Evolutionary conservation across 2,329 filamentous ascomycete species (phyloP).

Genomic region (Fusarium buharicum): DNA sequence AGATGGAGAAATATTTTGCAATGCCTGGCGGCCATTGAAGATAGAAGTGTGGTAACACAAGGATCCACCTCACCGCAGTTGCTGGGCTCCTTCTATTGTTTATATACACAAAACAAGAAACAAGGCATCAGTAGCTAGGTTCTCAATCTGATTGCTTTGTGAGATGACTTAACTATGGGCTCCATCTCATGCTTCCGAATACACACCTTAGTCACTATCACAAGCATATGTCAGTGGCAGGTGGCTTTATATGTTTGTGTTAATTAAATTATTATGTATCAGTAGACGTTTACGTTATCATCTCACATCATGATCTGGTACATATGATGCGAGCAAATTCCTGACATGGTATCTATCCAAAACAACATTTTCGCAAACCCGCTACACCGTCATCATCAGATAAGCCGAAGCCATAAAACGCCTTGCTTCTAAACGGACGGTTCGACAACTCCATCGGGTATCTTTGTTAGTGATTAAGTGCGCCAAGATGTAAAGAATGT

Average conservation of each 20-base stretch:
- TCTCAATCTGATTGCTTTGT: too few relatives aligned
- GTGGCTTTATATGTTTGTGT: slow-evolving; percentile 5
- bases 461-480: slow-evolving; percentile 1
- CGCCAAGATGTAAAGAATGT: not conserved
- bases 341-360: slow-evolving; percentile 20
- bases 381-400: slow-evolving; percentile 18
- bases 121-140: too few relatives aligned
- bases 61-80: not conserved
- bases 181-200: too few relatives aligned
- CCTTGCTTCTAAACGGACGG: slow-evolving; percentile 11
- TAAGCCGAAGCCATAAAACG: slow-evolving; percentile 24
- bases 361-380: slow-evolving; percentile 16
- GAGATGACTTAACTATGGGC: too few relatives aligned
- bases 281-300: slow-evolving; percentile 17
- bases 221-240: not conserved
- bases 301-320: slow-evolving; percentile 12
- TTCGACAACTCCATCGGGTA: slow-evolving; percentile 2
- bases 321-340: slow-evolving; percentile 12
- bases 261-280: slow-evolving; percentile 26
- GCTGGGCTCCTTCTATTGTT: not conserved
- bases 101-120: too few relatives aligned
- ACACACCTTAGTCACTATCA: not conserved
- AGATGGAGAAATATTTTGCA: not conserved
- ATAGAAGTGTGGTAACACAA: not conserved
- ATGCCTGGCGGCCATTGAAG: too few relatives aligned